These are phyloP conservation scores for Penicillium cosmopolitanum DNA, from an alignment of 495 filamentous ascomycete species.

Conservation along the genomic window DNA sequence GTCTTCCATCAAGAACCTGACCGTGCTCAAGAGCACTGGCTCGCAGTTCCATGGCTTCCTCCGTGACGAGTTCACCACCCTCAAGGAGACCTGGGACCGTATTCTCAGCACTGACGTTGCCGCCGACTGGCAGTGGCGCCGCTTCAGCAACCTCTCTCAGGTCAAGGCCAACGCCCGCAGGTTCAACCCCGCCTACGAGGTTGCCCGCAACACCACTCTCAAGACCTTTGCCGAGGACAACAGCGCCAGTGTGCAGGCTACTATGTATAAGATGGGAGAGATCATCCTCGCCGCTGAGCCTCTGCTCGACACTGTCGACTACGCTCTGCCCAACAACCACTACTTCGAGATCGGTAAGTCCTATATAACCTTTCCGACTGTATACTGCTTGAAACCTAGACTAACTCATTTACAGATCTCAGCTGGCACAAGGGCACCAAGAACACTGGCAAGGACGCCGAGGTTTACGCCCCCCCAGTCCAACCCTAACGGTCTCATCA, in stretches of 20 bases:
- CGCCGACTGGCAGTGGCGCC: constrained; percentile 81
- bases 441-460: constrained; percentile 96
- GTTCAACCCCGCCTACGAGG: constrained; percentile 79
- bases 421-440: constrained; percentile 97
- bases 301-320: constrained; percentile 72
- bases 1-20: constrained; percentile 72
- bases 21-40: constrained; percentile 96
- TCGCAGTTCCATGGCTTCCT: constrained; percentile 95
- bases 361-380: neutral
- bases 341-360: constrained; percentile 92
- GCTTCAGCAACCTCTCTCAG: constrained; percentile 65
- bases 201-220: constrained; percentile 78
- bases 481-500: constrained; percentile 92
- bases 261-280: constrained; percentile 98
- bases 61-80: constrained; percentile 88
- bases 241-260: constrained; percentile 91
- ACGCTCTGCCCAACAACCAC: constrained; percentile 94
- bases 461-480: constrained; percentile 93
- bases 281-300: constrained; percentile 79
- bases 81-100: constrained; percentile 89
- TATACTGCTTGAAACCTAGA: neutral
- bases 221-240: constrained; percentile 91
- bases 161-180: constrained; percentile 63
- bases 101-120: constrained; percentile 94
- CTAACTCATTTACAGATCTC: constrained; percentile 62